These are phyloP conservation scores for Fusarium oxysporum DNA, from an alignment of 2,329 filamentous ascomycete species.

Conservation along the genomic window DNA sequence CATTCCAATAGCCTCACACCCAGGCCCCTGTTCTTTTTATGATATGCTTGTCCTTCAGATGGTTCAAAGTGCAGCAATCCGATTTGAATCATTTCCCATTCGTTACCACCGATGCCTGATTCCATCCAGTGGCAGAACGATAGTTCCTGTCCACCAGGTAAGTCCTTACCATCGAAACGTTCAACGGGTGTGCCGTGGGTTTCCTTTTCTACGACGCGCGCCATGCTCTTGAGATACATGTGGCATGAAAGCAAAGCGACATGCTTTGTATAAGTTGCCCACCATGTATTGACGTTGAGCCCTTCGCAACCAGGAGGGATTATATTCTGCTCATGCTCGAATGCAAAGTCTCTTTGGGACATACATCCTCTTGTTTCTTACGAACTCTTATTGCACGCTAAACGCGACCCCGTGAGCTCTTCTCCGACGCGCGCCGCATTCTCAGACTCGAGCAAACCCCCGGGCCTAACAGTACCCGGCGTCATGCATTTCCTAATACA, in stretches of 20 bases:
- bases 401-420: conserved; percentile 43
- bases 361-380: conserved; percentile 12
- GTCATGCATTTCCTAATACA: conserved; percentile 46
- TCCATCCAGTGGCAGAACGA: conserved; percentile 10
- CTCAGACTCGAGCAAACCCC: conserved; percentile 32
- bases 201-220: conserved; percentile 15
- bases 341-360: conserved; percentile 5
- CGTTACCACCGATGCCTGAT: background rate
- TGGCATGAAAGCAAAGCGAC: conserved; percentile 12
- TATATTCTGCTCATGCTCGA: conserved; percentile 12
- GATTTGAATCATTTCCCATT: conserved; percentile 20
- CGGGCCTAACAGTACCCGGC: conserved; percentile 33
- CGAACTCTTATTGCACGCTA: conserved; percentile 39
- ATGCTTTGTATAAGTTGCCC: background rate
- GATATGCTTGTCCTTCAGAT: conserved; percentile 20
- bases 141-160: background rate
- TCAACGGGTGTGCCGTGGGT: background rate
- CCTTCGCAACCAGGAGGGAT: conserved; percentile 23
- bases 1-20: conserved; percentile 38
- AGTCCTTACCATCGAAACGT: background rate
- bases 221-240: conserved; percentile 27
- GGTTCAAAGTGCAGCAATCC: conserved; percentile 12
- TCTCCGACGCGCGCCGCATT: conserved; percentile 36
- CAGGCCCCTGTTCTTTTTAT: conserved; percentile 36
- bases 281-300: background rate